Base-by-base conservation (phyloP, 768 basidiomycete genomes). In the Rhodotorula taiwanensis region DNA sequence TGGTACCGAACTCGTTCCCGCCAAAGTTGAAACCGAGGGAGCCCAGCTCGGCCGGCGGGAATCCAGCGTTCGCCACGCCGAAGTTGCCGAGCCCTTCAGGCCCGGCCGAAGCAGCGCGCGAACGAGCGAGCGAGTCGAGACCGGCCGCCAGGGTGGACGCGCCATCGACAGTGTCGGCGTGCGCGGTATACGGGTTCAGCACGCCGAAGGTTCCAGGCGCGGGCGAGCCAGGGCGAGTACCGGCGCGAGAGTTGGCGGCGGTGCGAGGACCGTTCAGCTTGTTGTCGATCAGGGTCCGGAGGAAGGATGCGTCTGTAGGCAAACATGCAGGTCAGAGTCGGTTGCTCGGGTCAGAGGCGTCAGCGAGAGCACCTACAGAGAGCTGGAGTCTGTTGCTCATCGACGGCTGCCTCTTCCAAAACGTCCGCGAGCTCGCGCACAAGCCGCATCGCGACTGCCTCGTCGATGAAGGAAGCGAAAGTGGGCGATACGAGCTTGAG, bases 401-500 rank as follows among this genome's bases (percentile, higher is more conserved):
- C 87, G 31, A 84, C 85, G 25, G 94, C 85, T 44, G 86, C 82
- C 18, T 78, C 80, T 65, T 90, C 89, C 30, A 98, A 81, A 0
- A 84, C 80, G 62, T 88, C 82, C 2, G 89, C 90, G 39, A 91
- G 85, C 64, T 91, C 89, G 55, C 83, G 85, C 47, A 88, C 86
- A 47, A 88, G 80, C 21, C 78, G 74, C 36, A 89, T 77, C 15
- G 84, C 87, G 58, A 82, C 81, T 56, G 84, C 82, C 72, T 89
- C 88, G 65, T 86, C 81, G 44, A 87, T 78, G 76, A 85, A 88
- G 14, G 81, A 79, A 63, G 85, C 83, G 77, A 94, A 89, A 70
- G 90, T 88, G 0, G 88, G 86, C 9, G 89, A 85, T 39, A 92
- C 81, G 49, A 91, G 81, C 88, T 97, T 98, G 66, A 99, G 80